Conservation (phyloP, 1,139 yeast genomes). For the Kluyveromyces sp. region DNA sequence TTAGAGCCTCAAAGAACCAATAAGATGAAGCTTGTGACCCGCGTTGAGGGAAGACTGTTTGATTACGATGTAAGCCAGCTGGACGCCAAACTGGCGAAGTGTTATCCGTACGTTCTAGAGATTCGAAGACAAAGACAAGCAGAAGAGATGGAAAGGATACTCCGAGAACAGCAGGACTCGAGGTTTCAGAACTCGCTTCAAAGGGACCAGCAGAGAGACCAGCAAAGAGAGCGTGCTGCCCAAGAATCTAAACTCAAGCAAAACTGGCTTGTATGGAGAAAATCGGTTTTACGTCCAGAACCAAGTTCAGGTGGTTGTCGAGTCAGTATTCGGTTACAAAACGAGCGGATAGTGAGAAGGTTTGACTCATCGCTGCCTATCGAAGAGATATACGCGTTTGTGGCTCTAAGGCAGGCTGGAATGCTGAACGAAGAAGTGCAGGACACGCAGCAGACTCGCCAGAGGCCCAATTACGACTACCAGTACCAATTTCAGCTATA, state of each 20-base stretch:
- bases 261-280: slow-evolving; percentile 45
- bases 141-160: slow-evolving; percentile 49
- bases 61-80: slow-evolving; percentile 31
- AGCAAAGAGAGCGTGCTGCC: slow-evolving; percentile 27
- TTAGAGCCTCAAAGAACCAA: slow-evolving; percentile 50
- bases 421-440: slow-evolving; percentile 26
- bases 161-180: slow-evolving; percentile 68
- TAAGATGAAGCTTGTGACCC: slow-evolving; percentile 56
- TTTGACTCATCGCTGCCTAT: slow-evolving; percentile 43
- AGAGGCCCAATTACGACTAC: slow-evolving; percentile 36
- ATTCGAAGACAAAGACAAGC: slow-evolving; percentile 59
- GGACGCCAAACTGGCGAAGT: slow-evolving; percentile 41
- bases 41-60: slow-evolving; percentile 52
- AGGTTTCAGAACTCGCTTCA: slow-evolving; percentile 66
- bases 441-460: slow-evolving; percentile 15
- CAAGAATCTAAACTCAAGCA: slow-evolving; percentile 23
- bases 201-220: slow-evolving; percentile 36
- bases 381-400: slow-evolving; percentile 54
- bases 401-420: slow-evolving; percentile 38
- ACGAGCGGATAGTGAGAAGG: slow-evolving; percentile 40
- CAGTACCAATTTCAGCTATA: slow-evolving; percentile 41
- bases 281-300: slow-evolving; percentile 36
- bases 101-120: slow-evolving; percentile 52
- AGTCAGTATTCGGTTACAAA: slow-evolving; percentile 51
- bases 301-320: slow-evolving; percentile 36